A percentile compares a stretch with the other conserved stretches of the same genome.
phyloP scores from a whole-genome alignment of 2,329 filamentous ascomycete species.

The Phoma sp. region DNA sequence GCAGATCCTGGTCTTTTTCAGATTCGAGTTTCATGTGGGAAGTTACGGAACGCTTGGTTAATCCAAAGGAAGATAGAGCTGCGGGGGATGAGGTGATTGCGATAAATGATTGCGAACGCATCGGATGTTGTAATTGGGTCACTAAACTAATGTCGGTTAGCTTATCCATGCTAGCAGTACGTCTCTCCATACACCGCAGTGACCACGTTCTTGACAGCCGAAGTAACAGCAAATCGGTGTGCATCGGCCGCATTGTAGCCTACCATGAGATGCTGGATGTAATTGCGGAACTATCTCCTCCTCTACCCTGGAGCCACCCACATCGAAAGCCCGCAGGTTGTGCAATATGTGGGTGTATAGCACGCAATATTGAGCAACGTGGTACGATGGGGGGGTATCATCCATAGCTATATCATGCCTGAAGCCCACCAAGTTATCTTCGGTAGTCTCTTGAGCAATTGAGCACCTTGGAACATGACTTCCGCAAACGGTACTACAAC shows the following conservation, averaged over 20 bases:
- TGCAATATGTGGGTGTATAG: constrained; percentile 9
- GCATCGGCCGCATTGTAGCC: background rate
- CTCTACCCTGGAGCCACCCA: background rate
- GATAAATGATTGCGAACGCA: constrained; percentile 7
- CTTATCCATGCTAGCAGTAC: background rate
- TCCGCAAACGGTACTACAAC: constrained; percentile 16
- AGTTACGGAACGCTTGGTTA: background rate
- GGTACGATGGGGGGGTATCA: too few species aligned
- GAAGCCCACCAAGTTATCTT: background rate
- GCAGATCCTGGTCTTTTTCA: background rate
- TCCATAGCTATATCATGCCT: background rate
- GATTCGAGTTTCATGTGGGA: background rate
- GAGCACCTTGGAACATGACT: too few species aligned
- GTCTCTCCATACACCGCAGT: background rate
- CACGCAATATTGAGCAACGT: constrained; percentile 20
- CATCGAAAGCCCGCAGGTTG: background rate
- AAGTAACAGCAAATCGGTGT: constrained; percentile 9
- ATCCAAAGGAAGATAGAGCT: background rate
- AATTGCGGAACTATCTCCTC: background rate
- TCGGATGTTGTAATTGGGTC: background rate
- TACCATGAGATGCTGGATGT: background rate
- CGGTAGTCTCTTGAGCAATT: too few species aligned
- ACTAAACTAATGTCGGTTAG: constrained; percentile 1
- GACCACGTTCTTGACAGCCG: background rate
- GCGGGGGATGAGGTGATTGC: constrained; percentile 15